A percentile compares a stretch with the other conserved stretches of the same genome.
phyloP scores from a whole-genome alignment of 257 asterid genomes.

The Thymus mandschuricus region DNA sequence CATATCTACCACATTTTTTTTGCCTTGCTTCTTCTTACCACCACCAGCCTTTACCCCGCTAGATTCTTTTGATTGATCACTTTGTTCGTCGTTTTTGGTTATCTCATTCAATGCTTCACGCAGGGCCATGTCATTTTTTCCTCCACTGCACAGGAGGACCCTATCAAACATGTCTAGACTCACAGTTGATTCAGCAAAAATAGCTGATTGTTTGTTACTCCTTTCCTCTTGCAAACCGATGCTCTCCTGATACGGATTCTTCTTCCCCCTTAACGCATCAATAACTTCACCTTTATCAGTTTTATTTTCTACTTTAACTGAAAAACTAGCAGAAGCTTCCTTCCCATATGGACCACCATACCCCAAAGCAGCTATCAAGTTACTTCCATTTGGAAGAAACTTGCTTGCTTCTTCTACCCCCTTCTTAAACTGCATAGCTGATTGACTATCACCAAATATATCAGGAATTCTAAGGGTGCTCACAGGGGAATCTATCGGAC shows the following conservation, averaged over 20 bases:
- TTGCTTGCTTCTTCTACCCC: slow-evolving; percentile 75
- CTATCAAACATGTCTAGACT: slow-evolving; percentile 65
- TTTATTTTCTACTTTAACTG: slow-evolving; percentile 44
- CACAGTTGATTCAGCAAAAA: slow-evolving; percentile 59
- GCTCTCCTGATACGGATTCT: slow-evolving; percentile 53
- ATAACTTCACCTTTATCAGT: slow-evolving; percentile 20
- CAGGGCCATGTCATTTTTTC: slow-evolving; percentile 63
- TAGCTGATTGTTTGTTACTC: slow-evolving; percentile 72
- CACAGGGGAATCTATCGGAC: slow-evolving; percentile 60
- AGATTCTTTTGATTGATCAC: slow-evolving; percentile 43
- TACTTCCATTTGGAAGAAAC: slow-evolving; percentile 54
- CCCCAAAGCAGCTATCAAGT: slow-evolving; percentile 35
- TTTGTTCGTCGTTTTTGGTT: slow-evolving; percentile 37
- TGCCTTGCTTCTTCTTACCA: slow-evolving; percentile 55
- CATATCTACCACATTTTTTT: slow-evolving; percentile 57
- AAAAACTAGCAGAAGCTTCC: slow-evolving; percentile 18
- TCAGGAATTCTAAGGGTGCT: slow-evolving; percentile 54
- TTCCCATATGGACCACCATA: slow-evolving; percentile 26
- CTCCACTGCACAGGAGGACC: slow-evolving; percentile 77
- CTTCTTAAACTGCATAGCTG: slow-evolving; percentile 64
- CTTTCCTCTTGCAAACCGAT: slow-evolving; percentile 47
- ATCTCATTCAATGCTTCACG: slow-evolving; percentile 61
- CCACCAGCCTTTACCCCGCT: slow-evolving; percentile 48
- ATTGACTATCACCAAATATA: slow-evolving; percentile 52
- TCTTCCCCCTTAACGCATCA: slow-evolving; percentile 62